A percentile compares a stretch with the other conserved stretches of the same genome.
These are phyloP conservation scores for Aeminium ludgeri DNA, from an alignment of 495 filamentous ascomycete species.

Conservation along the genomic window DNA sequence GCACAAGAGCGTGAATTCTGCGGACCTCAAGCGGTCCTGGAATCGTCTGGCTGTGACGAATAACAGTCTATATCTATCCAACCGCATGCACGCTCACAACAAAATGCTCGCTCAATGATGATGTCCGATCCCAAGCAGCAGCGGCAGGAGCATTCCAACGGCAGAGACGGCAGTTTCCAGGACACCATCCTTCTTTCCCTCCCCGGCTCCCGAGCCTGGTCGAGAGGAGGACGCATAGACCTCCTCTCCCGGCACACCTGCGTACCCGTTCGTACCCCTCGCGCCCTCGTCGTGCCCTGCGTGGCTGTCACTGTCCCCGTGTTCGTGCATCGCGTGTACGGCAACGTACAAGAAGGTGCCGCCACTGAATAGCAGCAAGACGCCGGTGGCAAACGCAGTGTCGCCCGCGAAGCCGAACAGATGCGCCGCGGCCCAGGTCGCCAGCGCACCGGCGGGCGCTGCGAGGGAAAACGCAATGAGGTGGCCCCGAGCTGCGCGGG, in stretches of 20 bases:
- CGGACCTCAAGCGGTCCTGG: no score
- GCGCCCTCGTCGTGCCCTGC: constrained; percentile 26
- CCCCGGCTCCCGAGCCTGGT: neutral
- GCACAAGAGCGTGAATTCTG: no score
- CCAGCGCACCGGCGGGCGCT: constrained; percentile 69
- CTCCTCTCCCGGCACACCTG: constrained; percentile 27
- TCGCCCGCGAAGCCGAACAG: constrained; percentile 40
- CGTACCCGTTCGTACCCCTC: constrained; percentile 42
- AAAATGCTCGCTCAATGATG: constrained; percentile 1
- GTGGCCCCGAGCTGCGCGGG: constrained; percentile 69
- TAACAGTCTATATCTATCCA: no score
- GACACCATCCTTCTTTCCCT: neutral
- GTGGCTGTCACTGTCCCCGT: constrained; percentile 27
- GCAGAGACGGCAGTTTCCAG: neutral
- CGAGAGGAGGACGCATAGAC: neutral
- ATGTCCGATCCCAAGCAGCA: neutral
- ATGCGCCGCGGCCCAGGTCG: constrained; percentile 64
- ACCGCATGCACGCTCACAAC: no score
- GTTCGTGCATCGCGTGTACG: constrained; percentile 93
- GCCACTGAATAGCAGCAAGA: constrained; percentile 77
- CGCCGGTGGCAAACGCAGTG: constrained; percentile 76
- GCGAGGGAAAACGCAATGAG: constrained; percentile 81
- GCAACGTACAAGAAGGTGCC: constrained; percentile 98
- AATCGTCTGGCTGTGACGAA: no score
- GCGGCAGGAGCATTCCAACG: constrained; percentile 1